These are phyloP conservation scores for Mucor circinelloides DNA, from an alignment of 371 early-diverging fungal genomes.

Conservation along the genomic window DNA sequence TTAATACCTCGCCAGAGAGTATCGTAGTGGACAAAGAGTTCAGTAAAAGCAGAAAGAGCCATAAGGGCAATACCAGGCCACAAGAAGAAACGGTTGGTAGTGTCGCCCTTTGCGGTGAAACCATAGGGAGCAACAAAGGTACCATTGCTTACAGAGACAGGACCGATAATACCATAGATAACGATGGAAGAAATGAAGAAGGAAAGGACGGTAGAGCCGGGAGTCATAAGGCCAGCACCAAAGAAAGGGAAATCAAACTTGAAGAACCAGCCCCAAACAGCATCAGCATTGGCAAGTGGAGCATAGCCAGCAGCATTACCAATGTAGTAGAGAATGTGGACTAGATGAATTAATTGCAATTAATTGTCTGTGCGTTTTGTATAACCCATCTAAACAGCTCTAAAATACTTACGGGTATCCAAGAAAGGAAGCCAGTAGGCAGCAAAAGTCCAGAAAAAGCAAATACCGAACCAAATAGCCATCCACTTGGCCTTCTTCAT, in stretches of 20 bases:
- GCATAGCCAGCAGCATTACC: slow-evolving; percentile 46
- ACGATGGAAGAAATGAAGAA: slow-evolving; percentile 61
- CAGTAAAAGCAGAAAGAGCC: slow-evolving; percentile 65
- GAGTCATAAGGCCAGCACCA: slow-evolving; percentile 75
- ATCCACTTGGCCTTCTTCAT: slow-evolving; percentile 54
- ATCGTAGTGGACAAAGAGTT: slow-evolving; percentile 59
- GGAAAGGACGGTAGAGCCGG: slow-evolving; percentile 56
- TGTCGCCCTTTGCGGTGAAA: slow-evolving; percentile 35
- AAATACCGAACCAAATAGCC: slow-evolving; percentile 47
- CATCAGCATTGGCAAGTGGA: slow-evolving; percentile 56
- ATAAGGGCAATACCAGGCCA: slow-evolving; percentile 82
- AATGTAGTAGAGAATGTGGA: slow-evolving; percentile 66
- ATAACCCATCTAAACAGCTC: neutral
- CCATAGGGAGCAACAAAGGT: slow-evolving; percentile 37
- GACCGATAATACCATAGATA: slow-evolving; percentile 59
- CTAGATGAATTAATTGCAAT: neutral
- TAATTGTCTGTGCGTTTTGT: neutral
- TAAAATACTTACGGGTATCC: slow-evolving; percentile 20
- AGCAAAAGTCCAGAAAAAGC: slow-evolving; percentile 52
- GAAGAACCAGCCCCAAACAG: slow-evolving; percentile 61
- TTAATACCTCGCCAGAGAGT: slow-evolving; percentile 60
- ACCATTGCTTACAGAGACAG: slow-evolving; percentile 45
- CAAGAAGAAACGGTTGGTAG: slow-evolving; percentile 60
- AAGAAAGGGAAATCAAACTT: slow-evolving; percentile 64
- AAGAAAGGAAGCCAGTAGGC: slow-evolving; percentile 65